Evolutionary conservation across 371 early-diverging fungal genomes (phyloP), one percentile per base, ranked within the genome.

Genomic region (Mucor lusitanicus): DNA sequence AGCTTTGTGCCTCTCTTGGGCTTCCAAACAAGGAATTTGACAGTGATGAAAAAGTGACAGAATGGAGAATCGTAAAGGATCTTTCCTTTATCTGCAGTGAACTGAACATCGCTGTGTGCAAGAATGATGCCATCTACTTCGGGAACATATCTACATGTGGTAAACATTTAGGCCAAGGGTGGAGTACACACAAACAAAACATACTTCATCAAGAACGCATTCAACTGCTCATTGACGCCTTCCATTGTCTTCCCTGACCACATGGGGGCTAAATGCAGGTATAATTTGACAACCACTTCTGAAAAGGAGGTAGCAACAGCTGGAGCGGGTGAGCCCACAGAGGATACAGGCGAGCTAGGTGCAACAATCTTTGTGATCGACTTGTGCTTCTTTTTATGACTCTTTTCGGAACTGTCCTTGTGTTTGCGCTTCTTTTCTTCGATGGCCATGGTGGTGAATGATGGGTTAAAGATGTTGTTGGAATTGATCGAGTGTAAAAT

Each of bases 81-180:
- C n/a, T 78, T 84, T 48, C 89, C 94, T 30, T 86, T 78, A 17
- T 86, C 76, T 62, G 86, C 75, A 32, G 85, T 68, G 5, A 90
- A 67, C 64, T 87, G 70, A 32, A 92, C 82, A 63, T 94, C 84
- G 21, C 87, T 82, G 73, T 94, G 96, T 12, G 93, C 84, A 33
- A 97, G 78, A 15, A 96, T 90, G 37, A 97, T 92, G 61, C 97
- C 97, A 65, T 92, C 91, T 6, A 97, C 85, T 71, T 94, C 91
- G 32, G 92, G 90, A 48, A 95, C 83, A 76, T 92, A 91, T 78
- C 94, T 93, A 68, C 30, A 53, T n/a, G 25, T n/a, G 25, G 30
- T 32, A 50, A 28, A 50, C 25, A 53, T 53, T 53, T 40, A 42
- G 25, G 3, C 21, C 23, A 6, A 58, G 35, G 9, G n/a, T n/a